phyloP scores from a whole-genome alignment of 2,329 filamentous ascomycete species.

The Aspergillus sp. region DNA sequence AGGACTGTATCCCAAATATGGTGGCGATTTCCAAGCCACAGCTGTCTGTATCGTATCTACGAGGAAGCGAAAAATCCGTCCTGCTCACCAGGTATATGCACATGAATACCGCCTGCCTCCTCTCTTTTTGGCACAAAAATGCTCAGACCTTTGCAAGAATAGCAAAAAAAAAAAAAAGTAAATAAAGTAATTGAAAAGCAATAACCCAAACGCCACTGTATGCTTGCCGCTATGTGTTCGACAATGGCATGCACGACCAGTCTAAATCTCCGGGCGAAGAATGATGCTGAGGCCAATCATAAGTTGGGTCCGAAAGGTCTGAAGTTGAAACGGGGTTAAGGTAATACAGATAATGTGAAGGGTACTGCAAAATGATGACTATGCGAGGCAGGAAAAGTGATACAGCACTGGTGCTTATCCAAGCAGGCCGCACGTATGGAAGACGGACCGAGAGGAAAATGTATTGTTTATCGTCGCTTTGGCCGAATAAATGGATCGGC shows the following conservation, averaged over 20 bases:
- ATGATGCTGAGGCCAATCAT: neutral
- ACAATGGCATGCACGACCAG: neutral
- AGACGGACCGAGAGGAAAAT: neutral
- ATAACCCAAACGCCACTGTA: slow-evolving; percentile 13
- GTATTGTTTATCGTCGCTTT: slow-evolving; percentile 29
- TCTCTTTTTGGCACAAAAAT: neutral
- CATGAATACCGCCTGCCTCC: neutral
- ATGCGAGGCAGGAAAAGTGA: neutral
- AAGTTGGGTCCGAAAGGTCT: neutral
- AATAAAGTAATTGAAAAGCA: neutral
- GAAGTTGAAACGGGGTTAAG: neutral
- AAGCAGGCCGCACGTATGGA: neutral
- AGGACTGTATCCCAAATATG: neutral
- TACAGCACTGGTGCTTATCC: neutral
- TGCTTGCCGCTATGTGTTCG: slow-evolving; percentile 9
- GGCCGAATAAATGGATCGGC: slow-evolving; percentile 44
- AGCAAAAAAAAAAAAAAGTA: no score
- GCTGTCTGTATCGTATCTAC: neutral
- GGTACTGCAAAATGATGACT: neutral
- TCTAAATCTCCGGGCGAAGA: neutral
- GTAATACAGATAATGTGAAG: neutral
- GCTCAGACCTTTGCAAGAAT: neutral
- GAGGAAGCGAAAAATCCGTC: neutral
- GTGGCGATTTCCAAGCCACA: neutral
- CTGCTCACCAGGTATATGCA: slow-evolving; percentile 5